phyloP scores from a whole-genome alignment of 164 flowering plant genomes.

The Litsea cubeba region DNA sequence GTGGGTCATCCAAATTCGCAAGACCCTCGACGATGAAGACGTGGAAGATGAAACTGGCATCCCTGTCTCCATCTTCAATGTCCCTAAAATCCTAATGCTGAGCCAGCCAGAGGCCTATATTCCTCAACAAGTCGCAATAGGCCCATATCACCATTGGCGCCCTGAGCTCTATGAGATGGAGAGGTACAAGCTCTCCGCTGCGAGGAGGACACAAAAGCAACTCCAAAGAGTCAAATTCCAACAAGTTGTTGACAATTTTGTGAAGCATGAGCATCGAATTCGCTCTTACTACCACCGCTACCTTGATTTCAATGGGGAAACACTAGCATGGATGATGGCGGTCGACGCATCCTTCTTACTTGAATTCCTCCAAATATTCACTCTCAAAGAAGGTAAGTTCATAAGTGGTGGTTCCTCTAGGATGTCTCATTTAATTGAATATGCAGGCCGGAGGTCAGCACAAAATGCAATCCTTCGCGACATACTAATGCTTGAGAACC shows the following conservation, averaged over 20 bases:
- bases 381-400: conserved; percentile 12
- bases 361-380: conserved; percentile 19
- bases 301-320: conserved; percentile 21
- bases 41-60: background rate
- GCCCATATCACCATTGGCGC: conserved; percentile 11
- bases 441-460: conserved; percentile 14
- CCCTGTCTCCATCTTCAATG: conserved; percentile 10
- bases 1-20: conserved; percentile 9
- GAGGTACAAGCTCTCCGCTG: conserved; percentile 8
- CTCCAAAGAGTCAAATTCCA: conserved; percentile 16
- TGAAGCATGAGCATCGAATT: conserved; percentile 18
- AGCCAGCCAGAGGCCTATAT: conserved; percentile 13
- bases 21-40: background rate
- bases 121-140: conserved; percentile 10
- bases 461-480: conserved; percentile 25
- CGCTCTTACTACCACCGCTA: conserved; percentile 23
- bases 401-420: background rate
- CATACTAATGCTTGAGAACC: conserved; percentile 22
- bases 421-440: conserved; percentile 17
- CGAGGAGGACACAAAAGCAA: conserved; percentile 6
- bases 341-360: conserved; percentile 30
- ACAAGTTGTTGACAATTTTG: conserved; percentile 9
- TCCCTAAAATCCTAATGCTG: conserved; percentile 1
- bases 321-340: conserved; percentile 29
- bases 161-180: conserved; percentile 17